phyloP scores from a whole-genome alignment of 1,139 yeast species.

The Yamadazyma oceani region DNA sequence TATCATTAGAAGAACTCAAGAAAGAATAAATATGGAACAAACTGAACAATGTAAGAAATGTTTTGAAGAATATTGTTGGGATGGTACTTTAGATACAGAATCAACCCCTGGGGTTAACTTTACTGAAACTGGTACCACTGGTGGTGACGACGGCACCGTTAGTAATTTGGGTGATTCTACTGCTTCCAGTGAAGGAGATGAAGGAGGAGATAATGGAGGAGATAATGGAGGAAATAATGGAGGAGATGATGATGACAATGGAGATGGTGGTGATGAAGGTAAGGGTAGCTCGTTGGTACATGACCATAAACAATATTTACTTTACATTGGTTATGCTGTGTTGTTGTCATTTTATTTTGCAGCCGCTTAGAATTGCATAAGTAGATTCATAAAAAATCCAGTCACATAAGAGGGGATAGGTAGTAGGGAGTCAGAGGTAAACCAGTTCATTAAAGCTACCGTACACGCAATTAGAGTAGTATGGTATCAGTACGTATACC shows the following conservation, averaged over 20 bases:
- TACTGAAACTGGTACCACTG: constrained; percentile 48
- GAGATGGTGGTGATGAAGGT: constrained; percentile 7
- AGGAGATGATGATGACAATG: constrained; percentile 6
- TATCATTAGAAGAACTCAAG: constrained; percentile 76
- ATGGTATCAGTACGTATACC: too few relatives aligned
- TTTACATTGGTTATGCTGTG: constrained; percentile 5
- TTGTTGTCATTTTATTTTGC: constrained; percentile 7
- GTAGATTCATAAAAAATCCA: too few relatives aligned
- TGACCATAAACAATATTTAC: not conserved
- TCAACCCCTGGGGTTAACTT: constrained; percentile 36
- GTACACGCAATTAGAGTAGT: too few relatives aligned
- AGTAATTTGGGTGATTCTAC: not conserved
- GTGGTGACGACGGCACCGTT: constrained; percentile 23
- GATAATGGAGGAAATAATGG: constrained; percentile 7
- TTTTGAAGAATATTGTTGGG: constrained; percentile 81
- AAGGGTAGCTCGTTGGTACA: constrained; percentile 1
- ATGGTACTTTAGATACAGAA: constrained; percentile 44
- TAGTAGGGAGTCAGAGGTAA: too few relatives aligned
- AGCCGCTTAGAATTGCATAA: not conserved
- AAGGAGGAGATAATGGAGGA: constrained; percentile 5
- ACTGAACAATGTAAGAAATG: constrained; percentile 75
- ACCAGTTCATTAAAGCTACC: too few relatives aligned
- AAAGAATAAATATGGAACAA: constrained; percentile 61
- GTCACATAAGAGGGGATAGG: too few relatives aligned
- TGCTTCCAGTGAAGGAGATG: constrained; percentile 6